phyloP scores from a whole-genome alignment of 768 basidiomycete genomes.

The Termitomyces bulborhizus region DNA sequence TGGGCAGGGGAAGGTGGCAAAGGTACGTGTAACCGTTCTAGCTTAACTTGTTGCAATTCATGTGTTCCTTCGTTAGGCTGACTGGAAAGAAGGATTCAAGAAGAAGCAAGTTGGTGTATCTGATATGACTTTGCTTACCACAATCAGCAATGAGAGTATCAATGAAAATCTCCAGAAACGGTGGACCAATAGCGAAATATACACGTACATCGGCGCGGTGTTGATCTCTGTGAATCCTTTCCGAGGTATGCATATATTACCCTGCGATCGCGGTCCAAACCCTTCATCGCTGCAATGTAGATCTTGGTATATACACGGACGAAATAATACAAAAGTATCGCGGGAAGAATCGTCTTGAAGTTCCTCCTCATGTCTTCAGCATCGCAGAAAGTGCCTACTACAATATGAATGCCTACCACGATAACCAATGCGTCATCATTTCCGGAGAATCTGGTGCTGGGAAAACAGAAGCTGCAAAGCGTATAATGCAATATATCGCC shows the following conservation, averaged over 20 bases:
- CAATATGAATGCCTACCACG: slow-evolving; percentile 98
- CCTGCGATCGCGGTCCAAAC: slow-evolving; percentile 5
- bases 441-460: slow-evolving; percentile 99
- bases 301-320: slow-evolving; percentile 97
- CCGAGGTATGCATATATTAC: slow-evolving; percentile 49
- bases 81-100: slow-evolving; percentile 99
- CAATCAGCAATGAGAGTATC: slow-evolving; percentile 95
- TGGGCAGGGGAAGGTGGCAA: slow-evolving; percentile 62
- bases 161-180: slow-evolving; percentile 98
- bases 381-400: slow-evolving; percentile 98
- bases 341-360: slow-evolving; percentile 97
- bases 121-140: slow-evolving; percentile 96
- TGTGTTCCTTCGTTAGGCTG: slow-evolving; percentile 55
- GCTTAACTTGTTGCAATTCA: slow-evolving; percentile 6
- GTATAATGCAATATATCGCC: slow-evolving; percentile 99
- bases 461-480: slow-evolving; percentile 98
- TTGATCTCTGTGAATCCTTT: slow-evolving; percentile 99
- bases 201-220: slow-evolving; percentile 98
- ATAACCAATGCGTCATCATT: slow-evolving; percentile 99
- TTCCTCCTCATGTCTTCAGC: slow-evolving; percentile 95
- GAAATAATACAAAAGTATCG: slow-evolving; percentile 79
- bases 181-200: slow-evolving; percentile 93
- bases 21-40: slow-evolving; percentile 39
- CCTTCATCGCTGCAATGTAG: slow-evolving; percentile 30
- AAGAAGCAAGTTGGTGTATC: slow-evolving; percentile 98